Conservation (phyloP, 1,284 basidiomycete genomes). For the Irpex sp. region DNA sequence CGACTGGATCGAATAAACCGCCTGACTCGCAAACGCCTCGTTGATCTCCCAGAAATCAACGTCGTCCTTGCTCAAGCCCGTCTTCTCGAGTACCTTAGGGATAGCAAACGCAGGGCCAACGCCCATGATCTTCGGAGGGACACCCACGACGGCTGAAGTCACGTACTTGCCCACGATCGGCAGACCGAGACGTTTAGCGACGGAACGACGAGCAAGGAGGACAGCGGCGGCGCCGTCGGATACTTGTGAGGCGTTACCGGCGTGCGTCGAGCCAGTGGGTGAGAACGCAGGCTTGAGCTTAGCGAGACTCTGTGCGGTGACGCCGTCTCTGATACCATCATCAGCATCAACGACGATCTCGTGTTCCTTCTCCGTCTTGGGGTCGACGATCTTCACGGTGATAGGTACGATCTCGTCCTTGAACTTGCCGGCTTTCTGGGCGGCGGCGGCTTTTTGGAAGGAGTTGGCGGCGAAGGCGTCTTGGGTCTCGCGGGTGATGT, state of each 20-base stretch:
- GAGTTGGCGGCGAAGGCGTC: conserved; percentile 87
- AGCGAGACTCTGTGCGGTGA: conserved; percentile 80
- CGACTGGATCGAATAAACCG: conserved; percentile 75
- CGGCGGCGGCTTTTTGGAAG: conserved; percentile 83
- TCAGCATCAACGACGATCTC: conserved; percentile 83
- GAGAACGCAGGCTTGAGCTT: conserved; percentile 95
- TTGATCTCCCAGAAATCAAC: conserved; percentile 95
- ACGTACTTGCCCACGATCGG: conserved; percentile 94
- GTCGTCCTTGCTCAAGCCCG: conserved; percentile 71
- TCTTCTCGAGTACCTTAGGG: conserved; percentile 72
- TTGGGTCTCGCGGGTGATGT: conserved; percentile 72
- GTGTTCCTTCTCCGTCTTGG: conserved; percentile 81
- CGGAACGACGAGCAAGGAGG: conserved; percentile 81
- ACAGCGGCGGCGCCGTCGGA: conserved; percentile 98
- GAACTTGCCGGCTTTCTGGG: conserved; percentile 91
- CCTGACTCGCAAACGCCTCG: conserved; percentile 91
- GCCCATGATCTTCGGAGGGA: conserved; percentile 87
- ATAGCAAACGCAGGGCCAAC: conserved; percentile 92
- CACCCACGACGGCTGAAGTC: conserved; percentile 74
- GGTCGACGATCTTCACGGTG: conserved; percentile 73
- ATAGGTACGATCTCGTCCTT: conserved; percentile 89
- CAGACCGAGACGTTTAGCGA: conserved; percentile 86
- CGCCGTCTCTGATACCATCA: conserved; percentile 91
- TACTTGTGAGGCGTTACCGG: conserved; percentile 92
- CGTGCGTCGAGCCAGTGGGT: conserved; percentile 89